These are phyloP conservation scores for Prinsepia uniflora DNA, from an alignment of 306 rosid genomes.

Conservation along the genomic window DNA sequence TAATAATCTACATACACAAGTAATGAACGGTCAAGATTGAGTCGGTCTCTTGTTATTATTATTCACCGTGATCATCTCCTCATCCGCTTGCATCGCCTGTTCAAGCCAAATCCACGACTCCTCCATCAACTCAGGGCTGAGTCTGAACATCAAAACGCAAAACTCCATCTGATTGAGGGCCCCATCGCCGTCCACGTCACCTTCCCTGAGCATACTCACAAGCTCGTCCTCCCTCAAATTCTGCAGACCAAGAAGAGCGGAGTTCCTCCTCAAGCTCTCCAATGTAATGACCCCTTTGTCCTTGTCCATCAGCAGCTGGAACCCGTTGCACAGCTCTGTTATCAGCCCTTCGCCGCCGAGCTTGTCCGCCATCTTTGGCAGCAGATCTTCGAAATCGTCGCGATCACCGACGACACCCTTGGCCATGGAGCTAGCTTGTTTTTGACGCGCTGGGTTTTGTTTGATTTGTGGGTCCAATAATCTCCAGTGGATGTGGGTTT, in stretches of 20 bases:
- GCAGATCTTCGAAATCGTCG: constrained; percentile 54
- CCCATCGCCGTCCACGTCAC: constrained; percentile 81
- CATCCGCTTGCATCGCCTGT: constrained; percentile 42
- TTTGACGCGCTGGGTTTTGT: neutral
- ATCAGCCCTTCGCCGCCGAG: constrained; percentile 85
- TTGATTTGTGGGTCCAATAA: no score
- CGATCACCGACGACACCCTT: neutral
- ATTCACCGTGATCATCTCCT: neutral
- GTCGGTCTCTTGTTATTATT: neutral
- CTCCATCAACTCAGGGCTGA: constrained; percentile 79
- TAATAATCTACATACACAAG: neutral
- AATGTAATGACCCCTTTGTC: constrained; percentile 65
- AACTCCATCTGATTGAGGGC: constrained; percentile 77
- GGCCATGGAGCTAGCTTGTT: neutral
- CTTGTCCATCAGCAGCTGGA: constrained; percentile 70
- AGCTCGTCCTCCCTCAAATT: constrained; percentile 76
- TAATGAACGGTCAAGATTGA: neutral
- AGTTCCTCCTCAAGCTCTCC: constrained; percentile 61
- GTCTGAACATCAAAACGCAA: constrained; percentile 93
- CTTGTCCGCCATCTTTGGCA: constrained; percentile 71
- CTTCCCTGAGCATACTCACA: constrained; percentile 66
- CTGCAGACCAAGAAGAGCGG: constrained; percentile 57
- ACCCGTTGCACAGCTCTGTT: constrained; percentile 82
- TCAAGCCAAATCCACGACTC: constrained; percentile 67
- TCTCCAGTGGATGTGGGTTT: neutral